Percentiles rank a stretch among this genome's conserved stretches.
These are phyloP conservation scores for Tuber indicum DNA, from an alignment of 495 filamentous ascomycete genomes.

Conservation along the genomic window DNA sequence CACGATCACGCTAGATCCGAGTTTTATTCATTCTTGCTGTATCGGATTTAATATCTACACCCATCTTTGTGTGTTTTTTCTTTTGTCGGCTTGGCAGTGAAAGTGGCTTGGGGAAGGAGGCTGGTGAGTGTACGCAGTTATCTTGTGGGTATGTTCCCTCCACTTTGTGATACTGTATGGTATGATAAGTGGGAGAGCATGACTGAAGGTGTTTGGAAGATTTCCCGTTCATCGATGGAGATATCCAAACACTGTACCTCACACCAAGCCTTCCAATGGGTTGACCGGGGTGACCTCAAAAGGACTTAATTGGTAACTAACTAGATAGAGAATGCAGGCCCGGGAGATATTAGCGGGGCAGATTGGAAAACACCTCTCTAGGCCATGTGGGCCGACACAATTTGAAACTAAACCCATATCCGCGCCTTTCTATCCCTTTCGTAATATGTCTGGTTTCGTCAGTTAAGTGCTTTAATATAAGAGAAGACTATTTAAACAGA, in stretches of 20 bases:
- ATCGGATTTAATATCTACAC: constrained; percentile 38
- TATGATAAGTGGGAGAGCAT: background rate
- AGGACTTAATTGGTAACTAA: too few species aligned
- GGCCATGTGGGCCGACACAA: too few species aligned
- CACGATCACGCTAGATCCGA: constrained; percentile 18
- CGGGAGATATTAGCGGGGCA: too few species aligned
- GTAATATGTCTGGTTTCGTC: too few species aligned
- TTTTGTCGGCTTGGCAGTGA: background rate
- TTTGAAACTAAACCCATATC: too few species aligned
- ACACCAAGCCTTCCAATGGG: too few species aligned
- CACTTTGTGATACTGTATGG: background rate
- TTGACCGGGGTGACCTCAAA: too few species aligned
- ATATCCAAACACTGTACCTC: background rate
- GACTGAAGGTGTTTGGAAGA: background rate
- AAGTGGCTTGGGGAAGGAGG: background rate
- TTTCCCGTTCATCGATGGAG: background rate
- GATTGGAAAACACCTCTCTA: too few species aligned
- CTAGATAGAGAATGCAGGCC: too few species aligned
- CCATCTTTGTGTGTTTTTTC: constrained; percentile 26
- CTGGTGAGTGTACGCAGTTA: background rate
- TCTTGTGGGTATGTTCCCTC: background rate
- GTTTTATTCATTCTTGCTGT: constrained; percentile 31
- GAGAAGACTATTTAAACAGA: too few species aligned
- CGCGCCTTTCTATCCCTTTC: too few species aligned
- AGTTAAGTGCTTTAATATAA: too few species aligned